Percentiles rank a stretch among this genome's conserved stretches.
Conservation (phyloP, 1,284 basidiomycete genomes). For the Pseudomicrostroma phylloplanum region DNA sequence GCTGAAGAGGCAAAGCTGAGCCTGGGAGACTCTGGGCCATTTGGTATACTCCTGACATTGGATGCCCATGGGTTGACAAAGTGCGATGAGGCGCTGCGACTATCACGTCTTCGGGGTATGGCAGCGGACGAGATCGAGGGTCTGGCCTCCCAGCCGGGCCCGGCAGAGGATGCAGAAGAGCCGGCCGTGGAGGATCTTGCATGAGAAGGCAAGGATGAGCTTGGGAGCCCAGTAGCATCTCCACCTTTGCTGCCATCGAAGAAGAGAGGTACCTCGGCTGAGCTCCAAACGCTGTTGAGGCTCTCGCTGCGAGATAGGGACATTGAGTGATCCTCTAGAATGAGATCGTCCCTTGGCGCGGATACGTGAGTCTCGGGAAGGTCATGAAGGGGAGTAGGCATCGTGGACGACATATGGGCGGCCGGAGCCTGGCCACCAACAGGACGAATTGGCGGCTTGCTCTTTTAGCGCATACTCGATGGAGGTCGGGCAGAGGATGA, state of each 20-base stretch:
- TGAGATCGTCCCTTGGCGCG: not conserved
- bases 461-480: too few species aligned
- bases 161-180: not conserved
- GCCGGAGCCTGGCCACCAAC: not conserved
- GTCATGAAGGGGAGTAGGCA: not conserved
- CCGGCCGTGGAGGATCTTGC: not conserved
- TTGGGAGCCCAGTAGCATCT: not conserved
- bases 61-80: too few species aligned
- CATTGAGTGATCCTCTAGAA: not conserved
- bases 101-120: slow-evolving; percentile 9
- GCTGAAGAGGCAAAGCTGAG: slow-evolving; percentile 1
- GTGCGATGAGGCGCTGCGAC: not conserved
- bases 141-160: not conserved
- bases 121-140: not conserved
- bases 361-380: not conserved
- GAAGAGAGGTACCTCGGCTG: slow-evolving; percentile 37
- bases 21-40: not conserved
- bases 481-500: too few species aligned
- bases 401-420: not conserved
- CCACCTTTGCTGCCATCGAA: slow-evolving; percentile 21
- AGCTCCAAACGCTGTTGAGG: slow-evolving; percentile 38
- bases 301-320: slow-evolving; percentile 14
- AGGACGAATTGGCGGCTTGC: not conserved
- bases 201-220: too few species aligned
- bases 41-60: not conserved